A percentile compares a stretch with the other conserved stretches of the same genome.
Evolutionary conservation across 2,329 filamentous ascomycete species (phyloP).

Genomic region (Rutstroemia sp.): DNA sequence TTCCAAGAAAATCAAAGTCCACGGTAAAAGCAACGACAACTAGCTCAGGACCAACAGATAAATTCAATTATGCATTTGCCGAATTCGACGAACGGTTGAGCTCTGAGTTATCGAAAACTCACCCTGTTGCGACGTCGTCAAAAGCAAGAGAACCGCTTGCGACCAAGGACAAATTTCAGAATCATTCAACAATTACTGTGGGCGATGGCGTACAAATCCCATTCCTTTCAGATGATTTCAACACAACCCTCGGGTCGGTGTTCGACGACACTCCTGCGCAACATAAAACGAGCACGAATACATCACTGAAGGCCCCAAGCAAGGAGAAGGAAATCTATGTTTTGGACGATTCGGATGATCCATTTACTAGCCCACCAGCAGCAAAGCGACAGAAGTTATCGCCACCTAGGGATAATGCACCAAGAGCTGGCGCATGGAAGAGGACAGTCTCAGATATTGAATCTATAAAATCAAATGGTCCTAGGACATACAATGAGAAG

Average conservation of each 20-base stretch:
- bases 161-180: not conserved
- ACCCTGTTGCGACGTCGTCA: not conserved
- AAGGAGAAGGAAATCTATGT: not conserved
- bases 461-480: conserved; percentile 25
- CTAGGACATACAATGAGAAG: conserved; percentile 13
- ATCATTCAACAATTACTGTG: not conserved
- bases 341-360: conserved; percentile 29
- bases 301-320: not conserved
- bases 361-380: conserved; percentile 14
- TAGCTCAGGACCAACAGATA: not conserved
- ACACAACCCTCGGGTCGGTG: conserved; percentile 29
- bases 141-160: not conserved
- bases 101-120: not conserved
- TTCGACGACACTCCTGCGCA: not conserved
- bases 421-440: conserved; percentile 13
- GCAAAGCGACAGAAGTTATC: not conserved
- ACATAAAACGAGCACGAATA: not conserved
- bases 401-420: not conserved
- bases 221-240: conserved; percentile 31
- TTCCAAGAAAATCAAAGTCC: not conserved
- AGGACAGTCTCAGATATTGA: conserved; percentile 30
- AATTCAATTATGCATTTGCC: not conserved
- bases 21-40: not conserved
- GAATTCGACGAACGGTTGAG: not conserved
- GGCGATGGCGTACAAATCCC: not conserved